Evolutionary conservation across 75 land plant species (phyloP).

Genomic region (Ceratopteris richardii): DNA sequence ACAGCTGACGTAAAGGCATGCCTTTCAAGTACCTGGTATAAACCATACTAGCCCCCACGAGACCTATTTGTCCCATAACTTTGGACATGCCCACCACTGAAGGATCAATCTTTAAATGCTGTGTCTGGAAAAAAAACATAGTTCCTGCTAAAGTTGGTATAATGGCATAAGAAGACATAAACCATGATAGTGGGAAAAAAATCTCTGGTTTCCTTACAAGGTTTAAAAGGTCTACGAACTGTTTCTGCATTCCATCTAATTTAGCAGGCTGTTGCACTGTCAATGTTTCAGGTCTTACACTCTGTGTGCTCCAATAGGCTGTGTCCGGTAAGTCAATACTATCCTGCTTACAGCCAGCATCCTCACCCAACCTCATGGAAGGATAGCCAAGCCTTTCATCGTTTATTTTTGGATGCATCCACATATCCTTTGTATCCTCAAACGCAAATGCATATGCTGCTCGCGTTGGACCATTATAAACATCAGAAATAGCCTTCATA

Average conservation of each 20-base stretch:
- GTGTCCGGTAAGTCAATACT: too few relatives aligned
- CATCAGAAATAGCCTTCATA: background rate
- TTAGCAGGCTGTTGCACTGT: background rate
- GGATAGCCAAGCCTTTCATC: too few relatives aligned
- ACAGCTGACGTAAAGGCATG: conserved; percentile 47
- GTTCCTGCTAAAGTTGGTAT: conserved; percentile 60
- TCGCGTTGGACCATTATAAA: background rate
- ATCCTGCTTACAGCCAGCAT: background rate
- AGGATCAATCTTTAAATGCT: conserved; percentile 48
- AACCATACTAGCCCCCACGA: conserved; percentile 40
- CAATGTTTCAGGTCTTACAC: background rate
- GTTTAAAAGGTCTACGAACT: conserved; percentile 21
- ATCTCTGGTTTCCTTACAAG: conserved; percentile 40
- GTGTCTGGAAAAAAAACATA: conserved; percentile 76
- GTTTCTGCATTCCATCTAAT: conserved; percentile 17
- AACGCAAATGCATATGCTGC: background rate
- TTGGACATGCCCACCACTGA: conserved; percentile 57
- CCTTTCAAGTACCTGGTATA: too few relatives aligned
- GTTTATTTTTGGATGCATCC: background rate
- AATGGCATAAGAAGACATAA: conserved; percentile 51
- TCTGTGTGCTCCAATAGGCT: background rate
- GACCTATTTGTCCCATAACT: conserved; percentile 58
- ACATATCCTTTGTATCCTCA: background rate
- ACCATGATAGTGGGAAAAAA: conserved; percentile 51
- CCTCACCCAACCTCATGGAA: background rate